Evolutionary conservation across 1,139 yeast species (phyloP).

Genomic region (Yamadazyma dendronema): DNA sequence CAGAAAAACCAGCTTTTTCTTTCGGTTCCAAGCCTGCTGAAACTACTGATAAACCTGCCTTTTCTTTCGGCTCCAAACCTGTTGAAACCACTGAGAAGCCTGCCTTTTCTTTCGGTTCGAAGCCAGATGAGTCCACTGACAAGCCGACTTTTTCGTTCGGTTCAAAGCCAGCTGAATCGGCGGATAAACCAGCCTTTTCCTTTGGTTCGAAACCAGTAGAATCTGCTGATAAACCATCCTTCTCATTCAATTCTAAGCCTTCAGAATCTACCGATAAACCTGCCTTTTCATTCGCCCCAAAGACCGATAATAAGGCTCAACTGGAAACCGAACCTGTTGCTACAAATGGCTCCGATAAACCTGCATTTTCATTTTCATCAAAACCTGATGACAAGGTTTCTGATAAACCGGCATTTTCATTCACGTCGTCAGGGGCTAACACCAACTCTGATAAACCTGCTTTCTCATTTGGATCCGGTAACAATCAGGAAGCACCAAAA

Average conservation of each 20-base stretch:
- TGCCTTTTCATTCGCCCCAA: conserved; percentile 18
- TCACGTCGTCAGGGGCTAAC: conserved; percentile 9
- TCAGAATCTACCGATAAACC: conserved; percentile 16
- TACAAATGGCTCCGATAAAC: conserved; percentile 15
- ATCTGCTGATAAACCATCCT: conserved; percentile 18
- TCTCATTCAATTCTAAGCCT: conserved; percentile 21
- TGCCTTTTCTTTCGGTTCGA: conserved; percentile 15
- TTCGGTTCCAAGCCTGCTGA: conserved; percentile 11
- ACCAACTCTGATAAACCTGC: conserved; percentile 20
- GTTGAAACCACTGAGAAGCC: conserved; percentile 17
- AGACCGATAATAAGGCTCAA: not conserved
- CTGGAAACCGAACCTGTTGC: conserved; percentile 7
- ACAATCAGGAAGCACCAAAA: conserved; percentile 3
- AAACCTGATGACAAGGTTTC: conserved; percentile 8
- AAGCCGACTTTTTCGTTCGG: conserved; percentile 20
- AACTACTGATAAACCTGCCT: conserved; percentile 16
- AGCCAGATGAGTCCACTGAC: conserved; percentile 5
- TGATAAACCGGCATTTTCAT: conserved; percentile 19
- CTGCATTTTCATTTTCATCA: conserved; percentile 19
- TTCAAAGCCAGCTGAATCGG: too few species aligned
- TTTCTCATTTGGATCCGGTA: conserved; percentile 24
- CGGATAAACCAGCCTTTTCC: conserved; percentile 15
- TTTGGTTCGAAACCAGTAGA: too few species aligned
- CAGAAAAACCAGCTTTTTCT: conserved; percentile 17
- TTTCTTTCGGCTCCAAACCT: conserved; percentile 22